These are phyloP conservation scores for Ceratorhiza oryzae-sativae DNA, from an alignment of 1,284 basidiomycete genomes.

Conservation along the genomic window DNA sequence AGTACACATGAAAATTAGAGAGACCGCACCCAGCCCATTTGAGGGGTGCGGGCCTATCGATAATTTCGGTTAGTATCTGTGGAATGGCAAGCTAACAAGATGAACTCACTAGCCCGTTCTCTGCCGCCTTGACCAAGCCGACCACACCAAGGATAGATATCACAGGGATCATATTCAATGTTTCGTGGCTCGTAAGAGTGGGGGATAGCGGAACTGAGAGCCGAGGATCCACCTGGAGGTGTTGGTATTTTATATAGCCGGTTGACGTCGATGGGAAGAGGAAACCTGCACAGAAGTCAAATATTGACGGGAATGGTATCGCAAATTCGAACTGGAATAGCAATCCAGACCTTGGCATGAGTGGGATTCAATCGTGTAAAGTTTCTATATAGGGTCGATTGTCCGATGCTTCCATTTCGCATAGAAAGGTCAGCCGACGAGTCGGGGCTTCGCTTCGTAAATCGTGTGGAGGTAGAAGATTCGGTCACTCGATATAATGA, in stretches of 20 bases:
- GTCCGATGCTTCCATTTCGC: slow-evolving; percentile 30
- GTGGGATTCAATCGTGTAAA: not conserved
- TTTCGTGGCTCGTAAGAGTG: not conserved
- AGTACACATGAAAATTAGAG: not conserved
- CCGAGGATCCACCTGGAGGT: not conserved
- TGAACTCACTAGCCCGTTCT: slow-evolving; percentile 32
- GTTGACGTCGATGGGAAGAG: slow-evolving; percentile 1
- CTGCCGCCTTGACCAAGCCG: slow-evolving; percentile 16
- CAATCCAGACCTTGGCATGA: not conserved
- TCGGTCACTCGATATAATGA: not conserved
- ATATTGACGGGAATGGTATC: slow-evolving; percentile 25
- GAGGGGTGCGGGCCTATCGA: slow-evolving; percentile 41
- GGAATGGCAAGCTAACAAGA: not conserved
- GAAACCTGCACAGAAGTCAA: not conserved
- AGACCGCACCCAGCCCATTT: slow-evolving; percentile 42
- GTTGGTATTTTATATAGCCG: slow-evolving; percentile 11
- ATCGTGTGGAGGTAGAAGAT: not conserved
- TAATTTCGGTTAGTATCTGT: not conserved
- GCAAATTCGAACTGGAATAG: slow-evolving; percentile 20
- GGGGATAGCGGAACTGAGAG: not conserved
- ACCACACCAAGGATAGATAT: slow-evolving; percentile 10
- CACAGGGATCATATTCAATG: not conserved
- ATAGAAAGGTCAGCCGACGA: slow-evolving; percentile 12
- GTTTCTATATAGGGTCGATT: slow-evolving; percentile 7
- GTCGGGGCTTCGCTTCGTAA: not conserved